These are phyloP conservation scores for Diaporthe ampelina DNA, from an alignment of 2,329 filamentous ascomycete species.

Conservation along the genomic window DNA sequence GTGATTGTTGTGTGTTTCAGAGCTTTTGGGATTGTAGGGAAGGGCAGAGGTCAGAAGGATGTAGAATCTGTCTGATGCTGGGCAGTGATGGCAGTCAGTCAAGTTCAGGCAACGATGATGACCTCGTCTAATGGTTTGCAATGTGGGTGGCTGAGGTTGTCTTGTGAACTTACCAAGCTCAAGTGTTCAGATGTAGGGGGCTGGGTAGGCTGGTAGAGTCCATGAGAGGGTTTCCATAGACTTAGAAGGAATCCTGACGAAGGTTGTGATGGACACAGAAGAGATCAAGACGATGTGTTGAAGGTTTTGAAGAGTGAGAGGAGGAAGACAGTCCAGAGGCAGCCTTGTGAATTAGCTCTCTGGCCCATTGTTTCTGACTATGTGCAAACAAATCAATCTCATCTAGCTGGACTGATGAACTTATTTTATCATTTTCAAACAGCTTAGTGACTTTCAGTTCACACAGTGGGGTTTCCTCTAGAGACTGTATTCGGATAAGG, in stretches of 20 bases:
- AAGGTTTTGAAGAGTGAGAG: too few relatives aligned
- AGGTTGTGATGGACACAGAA: background rate
- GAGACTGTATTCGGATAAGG: background rate
- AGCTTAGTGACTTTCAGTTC: background rate
- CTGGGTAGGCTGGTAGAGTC: background rate
- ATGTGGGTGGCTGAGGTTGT: background rate
- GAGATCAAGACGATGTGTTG: background rate
- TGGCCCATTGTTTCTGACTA: background rate
- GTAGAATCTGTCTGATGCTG: background rate
- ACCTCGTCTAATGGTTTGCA: background rate
- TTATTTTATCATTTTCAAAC: background rate
- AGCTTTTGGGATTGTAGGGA: background rate
- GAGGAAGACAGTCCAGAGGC: background rate
- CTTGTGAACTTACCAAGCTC: background rate
- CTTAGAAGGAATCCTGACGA: too few relatives aligned
- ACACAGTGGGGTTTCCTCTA: too few relatives aligned
- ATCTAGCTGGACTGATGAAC: background rate
- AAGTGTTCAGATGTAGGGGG: background rate
- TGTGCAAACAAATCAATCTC: background rate
- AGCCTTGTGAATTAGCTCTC: background rate
- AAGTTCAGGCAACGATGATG: background rate
- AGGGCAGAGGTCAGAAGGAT: background rate
- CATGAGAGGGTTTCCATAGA: background rate
- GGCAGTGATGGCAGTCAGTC: background rate
- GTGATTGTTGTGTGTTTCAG: background rate